Percentiles rank a stretch among this genome's conserved stretches.
Conservation (phyloP, 257 asterid genomes). For the Leptodermis oblonga region DNA sequence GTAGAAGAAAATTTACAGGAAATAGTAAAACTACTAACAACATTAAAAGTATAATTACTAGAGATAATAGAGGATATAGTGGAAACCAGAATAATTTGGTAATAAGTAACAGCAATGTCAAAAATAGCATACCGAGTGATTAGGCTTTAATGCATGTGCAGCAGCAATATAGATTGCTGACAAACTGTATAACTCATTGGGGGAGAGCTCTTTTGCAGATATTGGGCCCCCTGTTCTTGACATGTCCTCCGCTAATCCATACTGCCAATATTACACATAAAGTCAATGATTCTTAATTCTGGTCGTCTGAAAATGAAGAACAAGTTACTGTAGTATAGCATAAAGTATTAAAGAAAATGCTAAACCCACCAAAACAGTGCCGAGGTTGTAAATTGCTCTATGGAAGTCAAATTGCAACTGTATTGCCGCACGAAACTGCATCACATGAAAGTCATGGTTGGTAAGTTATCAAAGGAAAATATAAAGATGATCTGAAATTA, state of each 20-base stretch:
- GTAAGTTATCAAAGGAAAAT: not conserved
- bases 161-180: slow-evolving; percentile 97
- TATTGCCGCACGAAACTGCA: slow-evolving; percentile 97
- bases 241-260: slow-evolving; percentile 95
- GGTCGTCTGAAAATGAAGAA: not conserved
- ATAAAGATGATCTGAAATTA: not conserved
- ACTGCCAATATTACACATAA: slow-evolving; percentile 47
- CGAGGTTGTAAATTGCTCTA: slow-evolving; percentile 98
- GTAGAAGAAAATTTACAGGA: not conserved
- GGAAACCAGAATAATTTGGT: not conserved
- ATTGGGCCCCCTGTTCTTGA: slow-evolving; percentile 82
- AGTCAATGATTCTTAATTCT: slow-evolving; percentile 18
- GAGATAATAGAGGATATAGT: not conserved
- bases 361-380: slow-evolving; percentile 93
- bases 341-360: not conserved
- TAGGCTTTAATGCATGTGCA: slow-evolving; percentile 95
- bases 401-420: slow-evolving; percentile 97
- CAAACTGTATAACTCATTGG: slow-evolving; percentile 93
- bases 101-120: not conserved
- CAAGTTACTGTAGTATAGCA: not conserved
- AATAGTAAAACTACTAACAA: not conserved
- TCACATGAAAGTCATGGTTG: slow-evolving; percentile 5
- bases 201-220: slow-evolving; percentile 65
- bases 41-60: not conserved
- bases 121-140: slow-evolving; percentile 62